phyloP scores from a whole-genome alignment of 2,329 filamentous ascomycete genomes.

The Phyllosticta citribraziliensis region DNA sequence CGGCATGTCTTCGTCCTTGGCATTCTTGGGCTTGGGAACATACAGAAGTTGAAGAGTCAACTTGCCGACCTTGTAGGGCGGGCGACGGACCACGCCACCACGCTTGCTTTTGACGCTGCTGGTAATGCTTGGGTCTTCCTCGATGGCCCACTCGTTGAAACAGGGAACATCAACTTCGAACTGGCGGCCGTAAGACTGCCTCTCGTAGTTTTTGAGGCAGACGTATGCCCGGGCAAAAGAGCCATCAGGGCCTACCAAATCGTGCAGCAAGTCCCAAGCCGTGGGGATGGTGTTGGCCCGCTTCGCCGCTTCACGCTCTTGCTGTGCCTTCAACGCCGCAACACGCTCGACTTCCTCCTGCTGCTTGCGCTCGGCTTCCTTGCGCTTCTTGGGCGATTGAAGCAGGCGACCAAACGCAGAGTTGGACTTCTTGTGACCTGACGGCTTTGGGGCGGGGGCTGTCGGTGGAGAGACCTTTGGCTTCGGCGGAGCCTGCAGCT shows the following conservation, averaged over 20 bases:
- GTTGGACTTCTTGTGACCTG: conserved; percentile 62
- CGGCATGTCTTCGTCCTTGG: conserved; percentile 90
- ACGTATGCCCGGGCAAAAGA: conserved; percentile 93
- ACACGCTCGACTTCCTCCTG: conserved; percentile 72
- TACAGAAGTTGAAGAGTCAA: conserved; percentile 89
- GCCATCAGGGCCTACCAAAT: conserved; percentile 79
- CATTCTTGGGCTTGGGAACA: conserved; percentile 80
- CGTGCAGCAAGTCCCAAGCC: conserved; percentile 78
- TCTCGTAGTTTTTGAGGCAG: conserved; percentile 85
- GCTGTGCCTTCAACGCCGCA: conserved; percentile 41
- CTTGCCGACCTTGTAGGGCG: conserved; percentile 95
- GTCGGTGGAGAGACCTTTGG: conserved; percentile 26
- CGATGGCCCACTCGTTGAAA: conserved; percentile 97
- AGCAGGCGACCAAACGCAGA: conserved; percentile 72
- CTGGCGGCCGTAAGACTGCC: conserved; percentile 76
- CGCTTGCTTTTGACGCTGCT: conserved; percentile 93
- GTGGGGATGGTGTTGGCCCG: conserved; percentile 51
- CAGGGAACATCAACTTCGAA: conserved; percentile 82
- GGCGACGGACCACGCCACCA: conserved; percentile 61
- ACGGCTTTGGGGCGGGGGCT: conserved; percentile 51
- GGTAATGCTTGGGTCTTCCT: conserved; percentile 60
- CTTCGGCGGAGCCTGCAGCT: conserved; percentile 66
- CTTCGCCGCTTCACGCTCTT: conserved; percentile 38
- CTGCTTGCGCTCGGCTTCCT: conserved; percentile 79
- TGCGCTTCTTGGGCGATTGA: conserved; percentile 90